A percentile compares a stretch with the other conserved stretches of the same genome.
phyloP scores from a whole-genome alignment of 2,329 filamentous ascomycete species.

The Paraconiothyrium sp. region DNA sequence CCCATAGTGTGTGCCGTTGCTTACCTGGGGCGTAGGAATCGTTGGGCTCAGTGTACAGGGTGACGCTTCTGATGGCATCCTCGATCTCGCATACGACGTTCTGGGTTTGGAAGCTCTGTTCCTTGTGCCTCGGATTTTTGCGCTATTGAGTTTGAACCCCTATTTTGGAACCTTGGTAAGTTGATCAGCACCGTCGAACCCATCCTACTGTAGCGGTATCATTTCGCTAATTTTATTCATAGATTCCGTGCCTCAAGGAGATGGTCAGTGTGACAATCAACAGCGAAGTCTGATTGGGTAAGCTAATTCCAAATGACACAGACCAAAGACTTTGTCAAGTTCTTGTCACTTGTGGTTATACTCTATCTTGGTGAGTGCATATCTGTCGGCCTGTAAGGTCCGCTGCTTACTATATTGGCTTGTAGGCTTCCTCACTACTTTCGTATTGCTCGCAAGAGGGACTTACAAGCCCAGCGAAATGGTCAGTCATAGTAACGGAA shows the following conservation, averaged over 20 bases:
- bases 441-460: slow-evolving; percentile 79
- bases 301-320: slow-evolving; percentile 36
- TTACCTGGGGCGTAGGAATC: slow-evolving; percentile 60
- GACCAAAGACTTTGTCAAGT: slow-evolving; percentile 89
- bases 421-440: slow-evolving; percentile 84
- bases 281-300: not conserved
- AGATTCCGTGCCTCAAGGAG: slow-evolving; percentile 88
- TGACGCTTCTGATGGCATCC: slow-evolving; percentile 65
- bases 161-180: slow-evolving; percentile 82
- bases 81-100: slow-evolving; percentile 87
- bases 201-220: not conserved
- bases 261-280: slow-evolving; percentile 67
- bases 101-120: slow-evolving; percentile 88
- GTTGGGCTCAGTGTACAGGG: slow-evolving; percentile 67
- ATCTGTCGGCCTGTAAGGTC: slow-evolving; percentile 1
- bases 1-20: not conserved
- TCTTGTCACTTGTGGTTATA: slow-evolving; percentile 78
- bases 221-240: slow-evolving; percentile 28
- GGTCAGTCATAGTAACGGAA: slow-evolving; percentile 43
- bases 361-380: slow-evolving; percentile 72
- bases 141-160: slow-evolving; percentile 83
- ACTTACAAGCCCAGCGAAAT: slow-evolving; percentile 71
- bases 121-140: slow-evolving; percentile 86
- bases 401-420: slow-evolving; percentile 9
- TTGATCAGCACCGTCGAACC: slow-evolving; percentile 4